Conservation (phyloP, 345 rosid genomes). For the Populus pruinosa region DNA sequence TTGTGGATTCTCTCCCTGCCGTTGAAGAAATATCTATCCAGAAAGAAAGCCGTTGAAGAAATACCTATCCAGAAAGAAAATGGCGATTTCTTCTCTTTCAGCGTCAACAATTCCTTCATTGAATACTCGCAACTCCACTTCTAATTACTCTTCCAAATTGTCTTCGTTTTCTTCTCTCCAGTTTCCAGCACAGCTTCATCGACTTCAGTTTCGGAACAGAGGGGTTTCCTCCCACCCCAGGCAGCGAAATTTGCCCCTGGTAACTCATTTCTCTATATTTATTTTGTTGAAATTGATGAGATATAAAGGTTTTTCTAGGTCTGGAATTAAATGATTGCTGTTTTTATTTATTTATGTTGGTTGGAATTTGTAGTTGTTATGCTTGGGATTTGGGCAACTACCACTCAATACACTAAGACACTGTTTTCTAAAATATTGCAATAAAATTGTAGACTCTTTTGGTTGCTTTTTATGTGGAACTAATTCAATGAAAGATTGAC, state of each 20-base stretch:
- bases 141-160: constrained; percentile 15
- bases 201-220: constrained; percentile 18
- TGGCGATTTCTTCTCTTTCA: constrained; percentile 51
- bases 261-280: not conserved
- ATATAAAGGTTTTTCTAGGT: not conserved
- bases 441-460: not conserved
- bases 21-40: not conserved
- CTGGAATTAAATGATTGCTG: not conserved
- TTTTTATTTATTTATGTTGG: not conserved
- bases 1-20: not conserved
- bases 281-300: not conserved
- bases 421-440: not conserved
- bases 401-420: not conserved
- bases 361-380: not conserved
- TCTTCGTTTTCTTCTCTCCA: constrained; percentile 33
- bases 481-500: not conserved
- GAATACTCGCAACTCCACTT: constrained; percentile 8
- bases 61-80: constrained; percentile 10
- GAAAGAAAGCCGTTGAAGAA: not conserved
- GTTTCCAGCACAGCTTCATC: constrained; percentile 30
- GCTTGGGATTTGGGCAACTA: not conserved
- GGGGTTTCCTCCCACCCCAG: constrained; percentile 23
- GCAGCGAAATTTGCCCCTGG: constrained; percentile 31
- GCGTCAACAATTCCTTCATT: constrained; percentile 30
- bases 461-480: not conserved